A percentile compares a stretch with the other conserved stretches of the same genome.
phyloP scores from a whole-genome alignment of 257 asterid genomes.

The Scutellaria galericulata region DNA sequence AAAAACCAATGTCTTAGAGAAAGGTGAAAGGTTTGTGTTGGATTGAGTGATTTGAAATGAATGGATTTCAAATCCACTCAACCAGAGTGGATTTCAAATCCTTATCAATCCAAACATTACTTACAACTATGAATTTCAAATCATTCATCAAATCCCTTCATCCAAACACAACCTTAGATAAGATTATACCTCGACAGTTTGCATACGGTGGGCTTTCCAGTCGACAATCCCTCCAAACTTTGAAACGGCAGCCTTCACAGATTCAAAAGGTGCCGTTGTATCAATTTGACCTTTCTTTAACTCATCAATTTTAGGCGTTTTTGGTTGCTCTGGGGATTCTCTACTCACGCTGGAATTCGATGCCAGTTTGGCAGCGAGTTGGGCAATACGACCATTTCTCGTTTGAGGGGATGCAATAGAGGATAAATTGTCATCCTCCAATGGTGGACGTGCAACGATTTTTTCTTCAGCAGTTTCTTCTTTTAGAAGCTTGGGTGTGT shows the following conservation, averaged over 20 bases:
- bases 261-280: slow-evolving; percentile 90
- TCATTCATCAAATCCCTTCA: background rate
- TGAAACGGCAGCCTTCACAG: slow-evolving; percentile 97
- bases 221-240: slow-evolving; percentile 98
- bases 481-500: slow-evolving; percentile 22
- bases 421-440: background rate
- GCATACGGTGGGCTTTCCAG: slow-evolving; percentile 96
- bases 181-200: slow-evolving; percentile 79
- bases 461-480: slow-evolving; percentile 32
- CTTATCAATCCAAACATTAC: too few relatives aligned
- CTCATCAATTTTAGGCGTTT: slow-evolving; percentile 34
- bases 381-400: slow-evolving; percentile 42
- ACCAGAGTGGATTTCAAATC: too few relatives aligned
- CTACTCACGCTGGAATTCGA: slow-evolving; percentile 28
- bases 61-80: background rate
- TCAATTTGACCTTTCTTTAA: slow-evolving; percentile 61
- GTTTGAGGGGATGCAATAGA: slow-evolving; percentile 42
- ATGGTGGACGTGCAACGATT: too few relatives aligned
- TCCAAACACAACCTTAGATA: background rate
- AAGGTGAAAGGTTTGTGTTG: too few relatives aligned
- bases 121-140: too few relatives aligned
- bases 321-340: slow-evolving; percentile 34
- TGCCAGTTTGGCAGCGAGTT: slow-evolving; percentile 41
- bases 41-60: too few relatives aligned
- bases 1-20: too few relatives aligned